These are phyloP conservation scores for Phanerodontia chrysosporium DNA, from an alignment of 768 basidiomycete species.

Conservation along the genomic window DNA sequence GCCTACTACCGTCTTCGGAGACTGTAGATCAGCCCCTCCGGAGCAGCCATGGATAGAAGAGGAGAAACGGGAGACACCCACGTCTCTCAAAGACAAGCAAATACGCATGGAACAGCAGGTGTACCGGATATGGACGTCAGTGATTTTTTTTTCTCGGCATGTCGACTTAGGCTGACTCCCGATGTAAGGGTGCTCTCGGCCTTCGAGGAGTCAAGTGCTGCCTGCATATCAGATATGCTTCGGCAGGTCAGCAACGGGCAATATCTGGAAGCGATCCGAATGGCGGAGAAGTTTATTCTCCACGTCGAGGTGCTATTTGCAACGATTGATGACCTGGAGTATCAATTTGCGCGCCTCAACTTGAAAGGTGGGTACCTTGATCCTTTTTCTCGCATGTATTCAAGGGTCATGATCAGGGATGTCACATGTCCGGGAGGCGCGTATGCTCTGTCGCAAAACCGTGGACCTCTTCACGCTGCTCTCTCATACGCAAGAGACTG, in stretches of 20 bases:
- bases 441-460: slow-evolving; percentile 97
- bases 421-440: slow-evolving; percentile 97
- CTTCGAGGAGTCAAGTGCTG: slow-evolving; percentile 98
- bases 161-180: slow-evolving; percentile 1
- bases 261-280: slow-evolving; percentile 93
- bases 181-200: slow-evolving; percentile 79
- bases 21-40: slow-evolving; percentile 35
- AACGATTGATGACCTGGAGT: slow-evolving; percentile 94
- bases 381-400: not conserved
- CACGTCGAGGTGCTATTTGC: slow-evolving; percentile 98
- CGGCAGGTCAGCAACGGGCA: slow-evolving; percentile 95
- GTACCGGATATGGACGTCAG: slow-evolving; percentile 97
- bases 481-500: slow-evolving; percentile 93
- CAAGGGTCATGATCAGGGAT: slow-evolving; percentile 55
- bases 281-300: slow-evolving; percentile 98
- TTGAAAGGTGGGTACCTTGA: slow-evolving; percentile 68
- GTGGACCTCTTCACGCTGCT: slow-evolving; percentile 96
- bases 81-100: slow-evolving; percentile 84
- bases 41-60: slow-evolving; percentile 67
- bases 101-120: slow-evolving; percentile 95
- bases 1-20: slow-evolving; percentile 39
- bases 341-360: slow-evolving; percentile 71
- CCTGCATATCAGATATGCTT: slow-evolving; percentile 98
- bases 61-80: slow-evolving; percentile 74
- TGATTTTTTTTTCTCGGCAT: slow-evolving; percentile 19